Evolutionary conservation across 345 rosid species (phyloP).

Genomic region (Angophora floribunda): DNA sequence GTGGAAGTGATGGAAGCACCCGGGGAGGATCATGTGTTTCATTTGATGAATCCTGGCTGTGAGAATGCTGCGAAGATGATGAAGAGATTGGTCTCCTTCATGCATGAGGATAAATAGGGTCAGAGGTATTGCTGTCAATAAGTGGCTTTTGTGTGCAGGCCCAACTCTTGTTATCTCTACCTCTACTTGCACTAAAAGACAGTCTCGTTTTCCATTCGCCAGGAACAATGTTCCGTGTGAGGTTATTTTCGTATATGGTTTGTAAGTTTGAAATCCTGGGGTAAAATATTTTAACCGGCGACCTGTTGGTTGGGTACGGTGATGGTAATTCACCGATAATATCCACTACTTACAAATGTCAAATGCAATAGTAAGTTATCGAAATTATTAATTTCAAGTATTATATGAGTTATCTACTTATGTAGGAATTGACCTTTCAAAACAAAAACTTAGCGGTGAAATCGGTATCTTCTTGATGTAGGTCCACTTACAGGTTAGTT

Average conservation of each 20-base stretch:
- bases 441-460: neutral
- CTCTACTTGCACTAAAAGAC: neutral
- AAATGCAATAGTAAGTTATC: neutral
- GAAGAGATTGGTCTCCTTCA: conserved; percentile 12
- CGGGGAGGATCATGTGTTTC: conserved; percentile 31
- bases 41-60: conserved; percentile 5
- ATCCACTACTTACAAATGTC: neutral
- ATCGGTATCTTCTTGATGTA: no score
- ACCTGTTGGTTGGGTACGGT: no score
- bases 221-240: neutral
- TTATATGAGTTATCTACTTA: neutral
- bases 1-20: conserved; percentile 14
- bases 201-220: neutral
- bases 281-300: no score
- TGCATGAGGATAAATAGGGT: neutral
- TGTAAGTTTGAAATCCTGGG: neutral
- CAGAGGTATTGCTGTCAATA: neutral
- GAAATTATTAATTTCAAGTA: neutral
- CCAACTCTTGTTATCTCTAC: neutral
- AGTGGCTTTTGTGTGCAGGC: neutral
- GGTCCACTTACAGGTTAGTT: no score
- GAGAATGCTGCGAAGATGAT: conserved; percentile 13
- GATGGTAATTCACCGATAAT: neutral
- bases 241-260: neutral
- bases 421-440: neutral